These are phyloP conservation scores for Filosporella fistucella DNA, from an alignment of 495 filamentous ascomycete species.

Conservation along the genomic window DNA sequence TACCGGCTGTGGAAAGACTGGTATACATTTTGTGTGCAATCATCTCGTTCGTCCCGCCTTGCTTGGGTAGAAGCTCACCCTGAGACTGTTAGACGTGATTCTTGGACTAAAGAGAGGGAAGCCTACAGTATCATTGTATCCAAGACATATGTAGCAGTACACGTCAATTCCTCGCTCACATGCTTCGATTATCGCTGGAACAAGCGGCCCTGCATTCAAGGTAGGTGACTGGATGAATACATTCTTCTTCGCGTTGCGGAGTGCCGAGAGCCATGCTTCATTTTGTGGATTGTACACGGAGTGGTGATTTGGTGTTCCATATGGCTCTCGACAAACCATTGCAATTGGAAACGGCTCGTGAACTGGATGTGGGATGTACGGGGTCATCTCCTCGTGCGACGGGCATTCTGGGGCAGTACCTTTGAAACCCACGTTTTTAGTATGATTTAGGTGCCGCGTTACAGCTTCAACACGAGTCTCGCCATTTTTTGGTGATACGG, in stretches of 20 bases:
- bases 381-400: slow-evolving; percentile 51
- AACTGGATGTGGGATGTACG: slow-evolving; percentile 50
- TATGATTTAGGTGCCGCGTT: slow-evolving; percentile 60
- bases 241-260: slow-evolving; percentile 53
- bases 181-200: slow-evolving; percentile 57
- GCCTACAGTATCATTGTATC: slow-evolving; percentile 67
- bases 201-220: slow-evolving; percentile 64
- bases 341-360: slow-evolving; percentile 65
- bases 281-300: slow-evolving; percentile 66
- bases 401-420: slow-evolving; percentile 49
- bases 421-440: slow-evolving; percentile 44
- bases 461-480: slow-evolving; percentile 52
- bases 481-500: slow-evolving; percentile 38
- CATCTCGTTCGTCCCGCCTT: slow-evolving; percentile 75
- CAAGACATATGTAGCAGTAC: slow-evolving; percentile 65
- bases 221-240: slow-evolving; percentile 76
- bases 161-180: slow-evolving; percentile 62
- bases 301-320: slow-evolving; percentile 54
- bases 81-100: slow-evolving; percentile 12
- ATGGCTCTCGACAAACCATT: slow-evolving; percentile 62
- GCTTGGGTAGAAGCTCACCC: slow-evolving; percentile 69
- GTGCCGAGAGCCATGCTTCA: slow-evolving; percentile 61
- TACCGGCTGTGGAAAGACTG: slow-evolving; percentile 40
- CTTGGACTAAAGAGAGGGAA: neutral
- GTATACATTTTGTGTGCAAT: slow-evolving; percentile 53